Evolutionary conservation across 140 eudicot genomes (phyloP).

Genomic region (Bidens hawaiensis): DNA sequence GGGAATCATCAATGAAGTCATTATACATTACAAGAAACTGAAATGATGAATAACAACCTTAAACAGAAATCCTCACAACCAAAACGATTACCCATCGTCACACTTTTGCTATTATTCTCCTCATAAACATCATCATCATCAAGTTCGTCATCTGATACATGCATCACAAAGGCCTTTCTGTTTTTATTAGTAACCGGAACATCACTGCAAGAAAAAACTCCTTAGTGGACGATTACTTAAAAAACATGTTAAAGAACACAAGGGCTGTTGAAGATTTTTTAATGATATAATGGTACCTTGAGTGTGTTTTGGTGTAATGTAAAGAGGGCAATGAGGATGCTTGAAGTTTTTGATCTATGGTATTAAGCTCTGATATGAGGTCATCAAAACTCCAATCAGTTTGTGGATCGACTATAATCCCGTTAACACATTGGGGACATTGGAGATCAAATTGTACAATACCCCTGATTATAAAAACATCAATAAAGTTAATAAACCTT

Average conservation of each 20-base stretch:
- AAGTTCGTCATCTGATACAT: slow-evolving; percentile 51
- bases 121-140: slow-evolving; percentile 27
- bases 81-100: slow-evolving; percentile 44
- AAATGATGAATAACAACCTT: slow-evolving; percentile 44
- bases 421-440: slow-evolving; percentile 46
- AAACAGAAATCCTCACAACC: slow-evolving; percentile 51
- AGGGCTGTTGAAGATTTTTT: slow-evolving; percentile 1
- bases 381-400: slow-evolving; percentile 83
- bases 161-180: slow-evolving; percentile 64
- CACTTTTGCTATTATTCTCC: slow-evolving; percentile 19
- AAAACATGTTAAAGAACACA: background rate
- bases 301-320: slow-evolving; percentile 40
- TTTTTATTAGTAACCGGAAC: slow-evolving; percentile 19
- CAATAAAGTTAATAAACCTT: background rate
- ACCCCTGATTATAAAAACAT: slow-evolving; percentile 44
- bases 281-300: slow-evolving; percentile 34
- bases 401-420: slow-evolving; percentile 59
- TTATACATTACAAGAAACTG: slow-evolving; percentile 1
- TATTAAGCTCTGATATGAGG: slow-evolving; percentile 58
- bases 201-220: slow-evolving; percentile 34
- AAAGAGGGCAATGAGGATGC: slow-evolving; percentile 28
- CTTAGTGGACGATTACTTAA: background rate
- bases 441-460: slow-evolving; percentile 35
- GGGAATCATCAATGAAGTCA: slow-evolving; percentile 2
- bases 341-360: slow-evolving; percentile 63